Conservation (phyloP, 345 rosid genomes). For the Brassica juncea region DNA sequence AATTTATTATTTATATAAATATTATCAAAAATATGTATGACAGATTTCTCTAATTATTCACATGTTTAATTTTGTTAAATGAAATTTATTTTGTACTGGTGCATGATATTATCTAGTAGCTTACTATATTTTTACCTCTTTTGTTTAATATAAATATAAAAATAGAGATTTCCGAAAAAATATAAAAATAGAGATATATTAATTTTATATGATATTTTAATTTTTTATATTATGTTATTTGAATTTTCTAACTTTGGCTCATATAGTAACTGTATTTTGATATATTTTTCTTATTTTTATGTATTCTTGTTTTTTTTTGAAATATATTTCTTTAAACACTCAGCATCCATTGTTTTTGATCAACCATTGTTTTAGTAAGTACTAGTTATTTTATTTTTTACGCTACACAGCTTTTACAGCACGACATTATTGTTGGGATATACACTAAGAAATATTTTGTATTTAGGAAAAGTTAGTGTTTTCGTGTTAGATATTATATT, state of each 20-base stretch:
- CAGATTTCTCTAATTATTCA: no score
- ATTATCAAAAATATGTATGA: no score
- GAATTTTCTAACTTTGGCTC: neutral
- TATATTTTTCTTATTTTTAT: neutral
- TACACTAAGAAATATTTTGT: neutral
- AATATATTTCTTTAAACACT: neutral
- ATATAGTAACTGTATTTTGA: neutral
- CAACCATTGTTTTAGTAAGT: neutral
- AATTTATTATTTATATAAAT: no score
- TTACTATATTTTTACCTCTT: neutral
- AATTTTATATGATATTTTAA: neutral
- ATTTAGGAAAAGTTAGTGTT: slow-evolving; percentile 6
- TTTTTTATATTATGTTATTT: neutral
- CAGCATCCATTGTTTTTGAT: slow-evolving; percentile 2
- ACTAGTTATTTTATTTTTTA: neutral
- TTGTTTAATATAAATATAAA: neutral
- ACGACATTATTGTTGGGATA: slow-evolving; percentile 8
- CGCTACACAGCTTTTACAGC: slow-evolving; percentile 1
- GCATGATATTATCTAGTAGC: no score
- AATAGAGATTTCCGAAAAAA: neutral
- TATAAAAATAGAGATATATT: no score
- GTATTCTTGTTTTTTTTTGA: neutral
- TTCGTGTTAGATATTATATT: slow-evolving; percentile 36
- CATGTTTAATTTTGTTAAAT: no score
- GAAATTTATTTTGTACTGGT: no score